Base-by-base conservation (phyloP, 1,284 basidiomycete genomes). In the Cutaneotrichosporon sp. region DNA sequence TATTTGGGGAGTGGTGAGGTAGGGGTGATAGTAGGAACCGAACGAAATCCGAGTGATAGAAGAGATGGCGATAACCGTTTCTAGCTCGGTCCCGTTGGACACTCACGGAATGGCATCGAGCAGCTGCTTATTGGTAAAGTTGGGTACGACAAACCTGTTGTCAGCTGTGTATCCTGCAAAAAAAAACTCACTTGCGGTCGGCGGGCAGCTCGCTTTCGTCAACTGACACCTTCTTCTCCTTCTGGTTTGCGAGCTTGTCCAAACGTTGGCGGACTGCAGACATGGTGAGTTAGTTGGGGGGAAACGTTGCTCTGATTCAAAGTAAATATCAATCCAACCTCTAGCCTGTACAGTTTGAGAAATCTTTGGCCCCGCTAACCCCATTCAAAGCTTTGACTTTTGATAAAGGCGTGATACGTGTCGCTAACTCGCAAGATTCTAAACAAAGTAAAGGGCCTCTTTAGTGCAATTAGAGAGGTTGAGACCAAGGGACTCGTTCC, bases 81-180 rank as follows among this genome's bases (percentile, higher is more conserved):
- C 26, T 26, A 26, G 40, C 40, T 6, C 40, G 40, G 6, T 13
- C 14, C 11, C 40, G 14, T 42, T 9, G 5, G 40, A 18, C 13
- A 51, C 49, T 31, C 30, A 32, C 51, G 93, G 95, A 76, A 98
- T 97, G 36, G 86, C 87, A 61, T 87, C 87, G 62, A 97, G 85
- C 65, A 97, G 81, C 74, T 81, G 78, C 74, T 81, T 81, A 73
- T 78, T 74, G 65, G 79, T 79, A 65, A 73, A 81, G 72, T 78
- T 75, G 63, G 79, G 78, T 47, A 80, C 73, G 60, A 78, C 69
- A 69, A 81, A 81, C 64, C 75, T 75, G 64, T 0, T 8, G 59
- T 61, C 59, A 64, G 63, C 49, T 26, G 21, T 26, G 6, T 22
- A 10, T 26, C 22, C 6, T 11, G 26, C 14, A 4, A 13, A 9